A percentile compares a stretch with the other conserved stretches of the same genome.
Evolutionary conservation across 2,329 filamentous ascomycete genomes (phyloP).

Genomic region (Arthrobotrys megalospora): DNA sequence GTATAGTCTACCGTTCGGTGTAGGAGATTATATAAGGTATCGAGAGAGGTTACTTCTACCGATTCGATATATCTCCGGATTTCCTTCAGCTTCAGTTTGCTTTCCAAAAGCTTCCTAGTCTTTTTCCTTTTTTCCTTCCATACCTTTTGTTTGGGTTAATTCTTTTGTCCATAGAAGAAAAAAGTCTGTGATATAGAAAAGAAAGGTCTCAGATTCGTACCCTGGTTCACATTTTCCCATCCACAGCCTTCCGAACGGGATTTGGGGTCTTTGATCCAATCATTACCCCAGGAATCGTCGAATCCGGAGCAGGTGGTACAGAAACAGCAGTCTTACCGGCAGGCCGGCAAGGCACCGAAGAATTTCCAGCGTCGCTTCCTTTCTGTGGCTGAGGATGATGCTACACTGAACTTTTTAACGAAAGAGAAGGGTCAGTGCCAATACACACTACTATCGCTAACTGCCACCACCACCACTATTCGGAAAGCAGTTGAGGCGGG

Average conservation of each 20-base stretch:
- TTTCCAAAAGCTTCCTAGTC: background rate
- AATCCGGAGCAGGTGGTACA: constrained; percentile 25
- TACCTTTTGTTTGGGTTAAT: constrained; percentile 2
- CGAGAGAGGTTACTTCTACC: background rate
- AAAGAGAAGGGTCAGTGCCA: background rate
- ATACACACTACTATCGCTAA: background rate
- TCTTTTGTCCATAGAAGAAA: background rate
- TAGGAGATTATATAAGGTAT: constrained; percentile 1
- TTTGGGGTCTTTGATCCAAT: constrained; percentile 4
- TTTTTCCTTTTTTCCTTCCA: background rate
- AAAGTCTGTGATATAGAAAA: constrained; percentile 13
- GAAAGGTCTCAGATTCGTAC: constrained; percentile 20
- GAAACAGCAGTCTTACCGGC: constrained; percentile 16
- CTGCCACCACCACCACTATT: background rate
- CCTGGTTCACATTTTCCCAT: constrained; percentile 1
- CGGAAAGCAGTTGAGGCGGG: background rate
- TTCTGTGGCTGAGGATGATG: constrained; percentile 17
- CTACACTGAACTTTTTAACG: background rate
- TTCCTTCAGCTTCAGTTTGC: background rate
- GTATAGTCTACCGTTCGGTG: background rate
- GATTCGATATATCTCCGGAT: background rate
- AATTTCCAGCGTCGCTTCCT: background rate
- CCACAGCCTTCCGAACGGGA: background rate
- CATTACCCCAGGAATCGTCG: constrained; percentile 6
- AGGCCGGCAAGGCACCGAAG: constrained; percentile 26